Conservation (phyloP, 2,329 filamentous ascomycete species). For the Trichoderma polysporum region DNA sequence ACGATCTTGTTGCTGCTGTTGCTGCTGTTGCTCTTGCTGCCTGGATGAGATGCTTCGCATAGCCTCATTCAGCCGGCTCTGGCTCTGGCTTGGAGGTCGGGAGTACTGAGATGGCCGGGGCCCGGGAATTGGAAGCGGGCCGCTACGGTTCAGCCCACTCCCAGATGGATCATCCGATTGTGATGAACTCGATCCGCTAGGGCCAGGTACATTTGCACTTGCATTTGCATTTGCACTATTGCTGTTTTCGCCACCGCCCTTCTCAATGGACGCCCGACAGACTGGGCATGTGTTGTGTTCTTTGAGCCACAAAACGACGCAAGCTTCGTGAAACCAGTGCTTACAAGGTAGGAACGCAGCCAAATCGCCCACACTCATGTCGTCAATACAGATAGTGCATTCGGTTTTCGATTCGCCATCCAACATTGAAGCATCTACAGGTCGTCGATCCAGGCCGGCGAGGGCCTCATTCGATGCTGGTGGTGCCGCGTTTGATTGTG, state of each 20-base stretch:
- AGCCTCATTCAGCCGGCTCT: conserved; percentile 33
- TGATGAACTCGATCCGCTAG: background rate
- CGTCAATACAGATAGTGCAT: conserved; percentile 94
- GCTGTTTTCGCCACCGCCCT: conserved; percentile 27
- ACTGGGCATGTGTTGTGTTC: conserved; percentile 94
- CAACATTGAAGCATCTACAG: conserved; percentile 69
- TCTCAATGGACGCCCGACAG: conserved; percentile 62
- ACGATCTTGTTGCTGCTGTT: conserved; percentile 28
- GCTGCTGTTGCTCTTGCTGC: conserved; percentile 30
- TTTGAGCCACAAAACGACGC: conserved; percentile 78
- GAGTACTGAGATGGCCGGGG: conserved; percentile 25
- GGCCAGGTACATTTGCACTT: background rate
- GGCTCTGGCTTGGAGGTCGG: conserved; percentile 31
- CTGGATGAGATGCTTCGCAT: conserved; percentile 32
- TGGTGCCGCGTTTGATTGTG: conserved; percentile 72
- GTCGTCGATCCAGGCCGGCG: conserved; percentile 67
- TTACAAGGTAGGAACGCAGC: conserved; percentile 80
- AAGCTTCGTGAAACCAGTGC: conserved; percentile 90
- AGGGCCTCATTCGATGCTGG: conserved; percentile 79
- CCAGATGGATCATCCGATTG: background rate
- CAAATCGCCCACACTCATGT: conserved; percentile 69
- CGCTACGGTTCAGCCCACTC: background rate
- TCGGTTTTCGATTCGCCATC: conserved; percentile 67
- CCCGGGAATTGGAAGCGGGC: conserved; percentile 13
- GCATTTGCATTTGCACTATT: background rate